These are phyloP conservation scores for Calonectria pteridis DNA, from an alignment of 2,329 filamentous ascomycete species.

Conservation along the genomic window DNA sequence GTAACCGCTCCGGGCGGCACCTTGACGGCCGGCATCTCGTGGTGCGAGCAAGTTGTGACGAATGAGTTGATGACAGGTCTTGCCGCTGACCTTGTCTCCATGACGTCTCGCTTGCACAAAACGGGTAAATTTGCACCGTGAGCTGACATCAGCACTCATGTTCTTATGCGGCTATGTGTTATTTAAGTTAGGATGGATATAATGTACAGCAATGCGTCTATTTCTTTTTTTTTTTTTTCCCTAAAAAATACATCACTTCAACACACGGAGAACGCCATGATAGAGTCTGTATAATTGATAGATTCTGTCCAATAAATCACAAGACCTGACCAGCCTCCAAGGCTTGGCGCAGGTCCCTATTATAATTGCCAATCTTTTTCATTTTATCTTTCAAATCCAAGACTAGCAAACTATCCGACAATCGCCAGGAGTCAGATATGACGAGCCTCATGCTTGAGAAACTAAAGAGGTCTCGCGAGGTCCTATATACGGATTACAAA, in stretches of 20 bases:
- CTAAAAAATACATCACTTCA: not conserved
- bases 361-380: constrained; percentile 15
- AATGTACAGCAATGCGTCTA: not conserved
- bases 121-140: constrained; percentile 37
- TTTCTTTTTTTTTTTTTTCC: not conserved
- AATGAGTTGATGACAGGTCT: constrained; percentile 53
- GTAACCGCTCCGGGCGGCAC: constrained; percentile 57
- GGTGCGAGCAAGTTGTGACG: constrained; percentile 61
- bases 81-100: constrained; percentile 50
- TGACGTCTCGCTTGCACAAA: constrained; percentile 34
- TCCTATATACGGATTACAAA: constrained; percentile 32
- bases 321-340: not conserved
- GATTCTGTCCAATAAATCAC: not conserved
- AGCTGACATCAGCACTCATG: not conserved
- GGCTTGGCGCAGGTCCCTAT: not conserved
- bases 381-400: not conserved
- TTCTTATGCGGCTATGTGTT: not conserved
- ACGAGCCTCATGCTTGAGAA: constrained; percentile 10
- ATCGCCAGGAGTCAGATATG: constrained; percentile 9
- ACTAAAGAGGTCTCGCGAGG: constrained; percentile 16
- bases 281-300: not conserved
- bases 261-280: not conserved
- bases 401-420: not conserved
- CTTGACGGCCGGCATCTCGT: constrained; percentile 59
- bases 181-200: not conserved